phyloP scores from a whole-genome alignment of 2,329 filamentous ascomycete species.

The Diaporthe velutina region DNA sequence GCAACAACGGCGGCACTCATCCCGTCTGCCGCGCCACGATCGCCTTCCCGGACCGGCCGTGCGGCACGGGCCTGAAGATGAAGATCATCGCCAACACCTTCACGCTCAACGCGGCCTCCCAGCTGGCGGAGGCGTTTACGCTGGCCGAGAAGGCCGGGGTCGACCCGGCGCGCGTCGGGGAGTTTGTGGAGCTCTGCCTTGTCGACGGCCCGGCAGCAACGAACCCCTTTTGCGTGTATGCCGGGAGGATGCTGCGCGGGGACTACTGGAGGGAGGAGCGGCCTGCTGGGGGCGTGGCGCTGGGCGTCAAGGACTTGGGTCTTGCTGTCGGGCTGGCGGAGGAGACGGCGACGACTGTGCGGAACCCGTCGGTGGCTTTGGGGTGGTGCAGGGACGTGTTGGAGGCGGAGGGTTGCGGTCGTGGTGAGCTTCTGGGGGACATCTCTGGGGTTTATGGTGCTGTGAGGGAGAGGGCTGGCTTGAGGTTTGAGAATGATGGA shows the following conservation, averaged over 20 bases:
- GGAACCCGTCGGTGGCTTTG: neutral
- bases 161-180: neutral
- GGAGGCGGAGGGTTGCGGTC: neutral
- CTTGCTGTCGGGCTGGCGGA: conserved; percentile 1
- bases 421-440: neutral
- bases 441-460: conserved; percentile 29
- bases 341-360: neutral
- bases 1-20: neutral
- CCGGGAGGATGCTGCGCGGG: conserved; percentile 7
- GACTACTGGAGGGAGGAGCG: neutral
- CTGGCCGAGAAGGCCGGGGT: conserved; percentile 25
- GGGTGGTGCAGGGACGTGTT: conserved; percentile 11
- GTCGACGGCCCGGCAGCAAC: neutral
- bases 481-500: conserved; percentile 21
- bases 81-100: conserved; percentile 32
- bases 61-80: neutral
- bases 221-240: conserved; percentile 5
- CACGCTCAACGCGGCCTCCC: neutral
- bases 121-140: conserved; percentile 19
- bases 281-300: neutral
- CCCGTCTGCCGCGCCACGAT: neutral
- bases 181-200: neutral
- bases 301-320: conserved; percentile 8
- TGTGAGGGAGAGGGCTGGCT: conserved; percentile 10
- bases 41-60: neutral